Evolutionary conservation across 495 filamentous ascomycete genomes (phyloP), one percentile per base, ranked within the genome.

Genomic region (Hypoxylon cercidicola): DNA sequence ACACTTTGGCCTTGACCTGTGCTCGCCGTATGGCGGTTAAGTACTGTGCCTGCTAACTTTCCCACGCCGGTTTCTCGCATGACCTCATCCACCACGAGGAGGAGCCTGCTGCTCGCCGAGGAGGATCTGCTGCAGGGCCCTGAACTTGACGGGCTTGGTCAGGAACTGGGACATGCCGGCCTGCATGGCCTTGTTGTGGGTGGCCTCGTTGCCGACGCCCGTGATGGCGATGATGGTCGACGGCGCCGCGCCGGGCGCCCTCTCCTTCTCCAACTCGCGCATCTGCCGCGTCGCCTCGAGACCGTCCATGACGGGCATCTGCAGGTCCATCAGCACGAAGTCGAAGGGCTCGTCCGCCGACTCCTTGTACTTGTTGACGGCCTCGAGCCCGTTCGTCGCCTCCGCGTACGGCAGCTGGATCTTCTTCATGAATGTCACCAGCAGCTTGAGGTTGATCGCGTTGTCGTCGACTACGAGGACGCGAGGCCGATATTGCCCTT

Each of bases 401-500:
- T 76, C 77, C 0, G 56, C 71, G 49, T 76, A 81, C 10, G 74
- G 65, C 12, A 80, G 65, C 19, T 79, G 76, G 12, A 81, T 64
- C 66, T 79, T 81, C 19, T 58, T 72, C 79, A 90, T 82, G 59
- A 87, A 87, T 0, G 86, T 86, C 37, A 84, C 75, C 44, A 91
- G 82, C 0, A 91, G 76, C n/a, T 85, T 87, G 32, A 91, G 82
- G 62, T 93, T 93, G 66, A 93, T 91, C 3, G 81, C 77, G 69
- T 93, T 93, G 66, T 93, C 90, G 58, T 93, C 90, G 0, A 92
- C 89, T 0, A 91, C 81, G 0, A 92, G 81, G 4, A 91, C 78
- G 20, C 74, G 73, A 0, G 62, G 37, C 16, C 41, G 19, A 4
- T 11, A 28, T 4, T 44, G 32, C 8, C 35, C 11, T 12, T 64